Evolutionary conservation across 2,329 filamentous ascomycete genomes (phyloP).

Genomic region (Neophaeococcomyces aloes): DNA sequence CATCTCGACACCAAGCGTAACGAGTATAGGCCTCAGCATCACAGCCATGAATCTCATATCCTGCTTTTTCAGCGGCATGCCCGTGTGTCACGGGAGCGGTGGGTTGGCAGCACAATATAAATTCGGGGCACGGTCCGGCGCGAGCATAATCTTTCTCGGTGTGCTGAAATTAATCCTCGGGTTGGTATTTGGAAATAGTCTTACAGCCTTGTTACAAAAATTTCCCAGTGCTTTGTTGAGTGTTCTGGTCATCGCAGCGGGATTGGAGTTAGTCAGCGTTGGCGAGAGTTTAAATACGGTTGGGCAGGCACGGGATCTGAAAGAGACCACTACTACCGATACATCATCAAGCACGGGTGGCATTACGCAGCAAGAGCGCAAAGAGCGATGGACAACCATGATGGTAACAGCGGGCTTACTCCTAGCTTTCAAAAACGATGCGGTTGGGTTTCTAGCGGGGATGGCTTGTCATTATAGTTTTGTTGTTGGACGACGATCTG

Average conservation of each 20-base stretch:
- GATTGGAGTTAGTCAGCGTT: slow-evolving; percentile 75
- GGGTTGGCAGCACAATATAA: slow-evolving; percentile 83
- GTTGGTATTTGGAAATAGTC: slow-evolving; percentile 59
- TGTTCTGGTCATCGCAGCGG: slow-evolving; percentile 81
- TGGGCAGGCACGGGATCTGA: slow-evolving; percentile 51
- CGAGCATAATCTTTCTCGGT: slow-evolving; percentile 71
- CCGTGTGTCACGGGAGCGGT: slow-evolving; percentile 84
- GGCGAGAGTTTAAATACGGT: slow-evolving; percentile 69
- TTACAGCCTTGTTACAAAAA: slow-evolving; percentile 57
- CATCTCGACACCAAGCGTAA: slow-evolving; percentile 58
- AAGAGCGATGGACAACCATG: slow-evolving; percentile 79
- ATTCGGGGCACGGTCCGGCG: slow-evolving; percentile 81
- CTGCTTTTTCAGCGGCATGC: slow-evolving; percentile 92
- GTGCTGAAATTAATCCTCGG: slow-evolving; percentile 64
- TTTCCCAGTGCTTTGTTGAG: slow-evolving; percentile 73
- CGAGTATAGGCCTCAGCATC: slow-evolving; percentile 70
- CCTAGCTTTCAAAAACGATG: slow-evolving; percentile 81
- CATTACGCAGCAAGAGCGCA: slow-evolving; percentile 49
- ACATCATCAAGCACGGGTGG: slow-evolving; percentile 16
- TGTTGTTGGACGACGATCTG: slow-evolving; percentile 22
- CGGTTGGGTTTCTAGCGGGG: slow-evolving; percentile 72
- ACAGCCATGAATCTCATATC: slow-evolving; percentile 71
- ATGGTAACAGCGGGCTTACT: slow-evolving; percentile 73
- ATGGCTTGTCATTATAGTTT: slow-evolving; percentile 69
- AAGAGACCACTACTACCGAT: too few relatives aligned